These are phyloP conservation scores for Actinomucor elegans DNA, from an alignment of 371 early-diverging fungal species.

Conservation along the genomic window DNA sequence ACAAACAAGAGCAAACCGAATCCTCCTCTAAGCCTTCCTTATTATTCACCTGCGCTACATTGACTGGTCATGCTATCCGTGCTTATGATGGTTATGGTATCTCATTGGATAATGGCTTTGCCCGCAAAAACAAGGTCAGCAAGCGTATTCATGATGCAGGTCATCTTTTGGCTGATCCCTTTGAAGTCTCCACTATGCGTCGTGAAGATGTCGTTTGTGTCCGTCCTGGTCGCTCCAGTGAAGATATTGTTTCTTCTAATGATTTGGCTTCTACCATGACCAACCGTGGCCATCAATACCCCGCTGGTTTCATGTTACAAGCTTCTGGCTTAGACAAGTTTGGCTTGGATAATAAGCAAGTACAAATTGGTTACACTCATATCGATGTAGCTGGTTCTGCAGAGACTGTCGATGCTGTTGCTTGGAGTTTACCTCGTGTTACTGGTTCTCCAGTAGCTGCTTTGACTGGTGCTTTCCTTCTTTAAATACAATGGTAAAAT, in stretches of 20 bases:
- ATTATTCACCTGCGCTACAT: constrained; percentile 84
- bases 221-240: constrained; percentile 62
- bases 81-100: constrained; percentile 81
- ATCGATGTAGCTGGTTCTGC: constrained; percentile 86
- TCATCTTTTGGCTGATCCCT: constrained; percentile 77
- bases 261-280: constrained; percentile 71
- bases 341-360: constrained; percentile 59
- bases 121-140: constrained; percentile 63
- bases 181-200: constrained; percentile 80
- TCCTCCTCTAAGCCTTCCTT: constrained; percentile 48
- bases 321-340: constrained; percentile 79
- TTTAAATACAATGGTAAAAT: too few species aligned
- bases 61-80: constrained; percentile 85
- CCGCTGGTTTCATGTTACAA: constrained; percentile 82
- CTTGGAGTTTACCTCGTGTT: constrained; percentile 70
- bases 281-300: constrained; percentile 85
- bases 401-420: constrained; percentile 60
- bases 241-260: constrained; percentile 85
- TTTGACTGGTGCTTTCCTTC: constrained; percentile 68
- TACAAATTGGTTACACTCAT: constrained; percentile 81
- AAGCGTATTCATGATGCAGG: constrained; percentile 70
- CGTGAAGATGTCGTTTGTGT: constrained; percentile 79
- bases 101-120: constrained; percentile 81
- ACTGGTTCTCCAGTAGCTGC: constrained; percentile 82
- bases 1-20: constrained; percentile 41